Base-by-base conservation (phyloP, 1,284 basidiomycete genomes). In the Cutaneotrichosporon arboriforme region DNA sequence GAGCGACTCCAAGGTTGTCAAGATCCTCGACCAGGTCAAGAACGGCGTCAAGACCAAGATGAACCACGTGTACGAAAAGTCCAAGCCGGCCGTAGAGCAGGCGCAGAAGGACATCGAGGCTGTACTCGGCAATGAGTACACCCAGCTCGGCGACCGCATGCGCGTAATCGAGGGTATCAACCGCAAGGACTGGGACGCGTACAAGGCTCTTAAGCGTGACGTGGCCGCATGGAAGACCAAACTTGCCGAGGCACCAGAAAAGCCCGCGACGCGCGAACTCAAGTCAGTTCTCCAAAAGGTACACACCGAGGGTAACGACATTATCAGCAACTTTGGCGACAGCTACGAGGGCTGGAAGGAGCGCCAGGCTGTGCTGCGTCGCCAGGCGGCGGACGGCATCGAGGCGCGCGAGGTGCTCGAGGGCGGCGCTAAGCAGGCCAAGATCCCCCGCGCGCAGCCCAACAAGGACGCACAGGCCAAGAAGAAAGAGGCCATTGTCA, bases 101-200 rank as follows among this genome's bases (percentile, higher is more conserved):
- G 65, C 61, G n/a, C 53, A 54, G 45, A 58, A 58, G 17, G 58
- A 55, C n/a, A 48, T 71, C 5, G 58, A 69, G 37, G 46, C 51
- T 34, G 49, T 62, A 14, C 47, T 71, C n/a, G 61, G 61, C 15
- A 43, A 53, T 4, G 69, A 69, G 35, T 67, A 67, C 46, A 47
- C 57, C 33, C 60, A 60, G 38, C 59, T 72, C n/a, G 61, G 61
- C 37, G 56, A 58, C 41, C 61, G 66, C 57, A 62, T 70, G 52
- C 52, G 65, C 59, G 18, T 44, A 12, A 20, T 41, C 36, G 47
- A 46, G 9, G 61, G 54, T 33, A 49, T 67, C 26, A 60, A 64
- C 7, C 15, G 50, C 46, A 67, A 66, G 58, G 70, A 74, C 54
- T 69, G 65, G 64, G 54, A 56, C n/a, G 60, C 59, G 34, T 71